phyloP scores from a whole-genome alignment of 306 rosid species.

The Trifolium dubium region DNA sequence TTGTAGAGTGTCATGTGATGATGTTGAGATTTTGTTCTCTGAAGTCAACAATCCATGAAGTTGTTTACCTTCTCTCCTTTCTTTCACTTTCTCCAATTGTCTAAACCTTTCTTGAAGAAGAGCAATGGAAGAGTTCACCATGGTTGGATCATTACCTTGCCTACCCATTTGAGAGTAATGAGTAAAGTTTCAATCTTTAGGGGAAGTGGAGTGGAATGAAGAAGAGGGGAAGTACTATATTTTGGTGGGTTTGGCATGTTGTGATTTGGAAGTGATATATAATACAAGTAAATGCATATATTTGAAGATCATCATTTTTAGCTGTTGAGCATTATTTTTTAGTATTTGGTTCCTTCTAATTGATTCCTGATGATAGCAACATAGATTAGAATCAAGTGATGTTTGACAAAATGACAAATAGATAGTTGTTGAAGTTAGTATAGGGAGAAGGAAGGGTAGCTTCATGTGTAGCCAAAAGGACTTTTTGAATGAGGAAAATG shows the following conservation, averaged over 20 bases:
- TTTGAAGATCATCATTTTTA: constrained; percentile 48
- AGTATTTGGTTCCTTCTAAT: constrained; percentile 46
- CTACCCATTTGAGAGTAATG: constrained; percentile 64
- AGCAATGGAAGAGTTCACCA: constrained; percentile 79
- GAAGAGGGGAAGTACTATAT: constrained; percentile 29
- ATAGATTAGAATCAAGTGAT: constrained; percentile 65
- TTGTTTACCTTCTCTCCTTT: constrained; percentile 81
- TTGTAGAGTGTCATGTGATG: constrained; percentile 15
- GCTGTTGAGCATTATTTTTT: constrained; percentile 43
- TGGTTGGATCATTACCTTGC: constrained; percentile 62
- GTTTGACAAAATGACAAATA: constrained; percentile 57
- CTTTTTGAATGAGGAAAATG: constrained; percentile 58
- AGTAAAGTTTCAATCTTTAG: constrained; percentile 35
- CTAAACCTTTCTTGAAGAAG: constrained; percentile 95
- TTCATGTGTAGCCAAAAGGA: constrained; percentile 65
- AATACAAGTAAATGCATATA: constrained; percentile 46
- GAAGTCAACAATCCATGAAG: constrained; percentile 54
- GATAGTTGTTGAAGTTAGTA: constrained; percentile 56
- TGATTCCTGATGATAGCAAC: constrained; percentile 56
- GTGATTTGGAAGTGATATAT: constrained; percentile 58
- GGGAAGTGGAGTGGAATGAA: neutral
- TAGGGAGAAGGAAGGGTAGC: constrained; percentile 61
- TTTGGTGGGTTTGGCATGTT: constrained; percentile 53
- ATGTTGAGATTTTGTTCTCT: constrained; percentile 37
- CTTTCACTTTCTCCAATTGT: constrained; percentile 87